Base-by-base conservation (phyloP, 2,329 filamentous ascomycete species). In the Bipolaris cookei region DNA sequence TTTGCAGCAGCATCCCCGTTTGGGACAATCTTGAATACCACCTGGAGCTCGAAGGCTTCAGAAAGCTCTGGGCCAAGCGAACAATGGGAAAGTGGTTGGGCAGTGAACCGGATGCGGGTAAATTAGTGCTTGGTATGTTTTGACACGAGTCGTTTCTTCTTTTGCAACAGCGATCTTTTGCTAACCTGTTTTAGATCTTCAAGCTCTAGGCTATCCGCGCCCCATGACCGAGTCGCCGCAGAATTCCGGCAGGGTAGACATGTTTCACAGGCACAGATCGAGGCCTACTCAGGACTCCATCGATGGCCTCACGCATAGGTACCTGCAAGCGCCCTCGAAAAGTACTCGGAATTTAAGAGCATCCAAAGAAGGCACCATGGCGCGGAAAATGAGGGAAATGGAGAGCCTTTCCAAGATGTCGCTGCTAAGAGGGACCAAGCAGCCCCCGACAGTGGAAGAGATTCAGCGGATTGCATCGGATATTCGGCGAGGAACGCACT, bases 1-100 rank as follows among this genome's bases (percentile, higher is more conserved):
- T 54, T 4, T 58, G 68, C 20, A 64, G 63, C n/a, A 37, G 57
- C n/a, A 46, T 67, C 13, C 62, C 63, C n/a, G 68, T 71, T 1
- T 54, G 56, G 3, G 66, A 65, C 2, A 62, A 53, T n/a, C 63
- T 62, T 3, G 63, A 61, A 14, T 69, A 70, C 30, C 61, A 57
- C 34, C 58, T 71, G 6, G 67, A 71, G 55, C 58, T 71, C 7
- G 61, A 66, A 34, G 65, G 54, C 8, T 58, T 62, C 37, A 59
- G 60, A 20, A 56, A 59, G n/a, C 43, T 65, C 1, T 71, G 67
- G 66, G 67, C 67, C 10, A 70, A 58, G 16, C 67, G 68, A 30
- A 47, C 61, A 18, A 52, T 57, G 18, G 66, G 65, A 34, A 52
- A 39, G 21, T 71, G 69, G 69, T 45, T 61, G 39, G 67, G 66